Evolutionary conservation across 768 basidiomycete species (phyloP).

Genomic region (Rhodosporidiobolus sp.): DNA sequence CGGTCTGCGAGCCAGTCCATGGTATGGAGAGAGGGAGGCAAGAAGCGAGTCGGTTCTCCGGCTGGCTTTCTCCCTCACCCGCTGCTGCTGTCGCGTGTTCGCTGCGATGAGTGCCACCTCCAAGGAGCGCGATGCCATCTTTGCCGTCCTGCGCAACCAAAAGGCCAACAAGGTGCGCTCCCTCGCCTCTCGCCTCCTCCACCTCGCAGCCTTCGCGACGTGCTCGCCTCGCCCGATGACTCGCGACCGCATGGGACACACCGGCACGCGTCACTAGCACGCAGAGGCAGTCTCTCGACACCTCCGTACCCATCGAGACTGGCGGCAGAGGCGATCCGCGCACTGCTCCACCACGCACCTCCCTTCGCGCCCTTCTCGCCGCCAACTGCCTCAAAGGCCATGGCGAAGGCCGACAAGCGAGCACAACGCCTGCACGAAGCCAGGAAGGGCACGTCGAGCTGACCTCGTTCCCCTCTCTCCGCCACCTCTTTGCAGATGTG

Average conservation of each 20-base stretch:
- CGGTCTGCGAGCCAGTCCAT: slow-evolving; percentile 32
- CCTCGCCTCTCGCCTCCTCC: background rate
- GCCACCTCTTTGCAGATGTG: slow-evolving; percentile 62
- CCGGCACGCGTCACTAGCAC: no score
- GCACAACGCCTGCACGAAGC: no score
- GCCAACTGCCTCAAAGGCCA: background rate
- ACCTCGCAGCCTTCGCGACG: background rate
- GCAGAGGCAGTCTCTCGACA: no score
- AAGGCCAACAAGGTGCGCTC: slow-evolving; percentile 78
- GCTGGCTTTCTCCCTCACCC: background rate
- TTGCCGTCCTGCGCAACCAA: slow-evolving; percentile 73
- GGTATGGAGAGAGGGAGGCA: background rate
- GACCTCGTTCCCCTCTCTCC: background rate
- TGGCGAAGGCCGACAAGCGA: no score
- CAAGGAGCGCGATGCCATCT: slow-evolving; percentile 78
- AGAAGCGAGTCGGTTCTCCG: background rate
- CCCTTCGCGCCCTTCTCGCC: no score
- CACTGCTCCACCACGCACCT: no score
- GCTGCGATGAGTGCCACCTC: slow-evolving; percentile 11
- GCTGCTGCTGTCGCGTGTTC: no score
- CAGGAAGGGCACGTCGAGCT: background rate
- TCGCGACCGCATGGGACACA: no score
- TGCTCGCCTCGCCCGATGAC: no score
- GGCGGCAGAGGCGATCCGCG: no score
- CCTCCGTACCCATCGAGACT: no score